phyloP scores from a whole-genome alignment of 495 filamentous ascomycete genomes.

The Melanomma pulvis-pyrius region DNA sequence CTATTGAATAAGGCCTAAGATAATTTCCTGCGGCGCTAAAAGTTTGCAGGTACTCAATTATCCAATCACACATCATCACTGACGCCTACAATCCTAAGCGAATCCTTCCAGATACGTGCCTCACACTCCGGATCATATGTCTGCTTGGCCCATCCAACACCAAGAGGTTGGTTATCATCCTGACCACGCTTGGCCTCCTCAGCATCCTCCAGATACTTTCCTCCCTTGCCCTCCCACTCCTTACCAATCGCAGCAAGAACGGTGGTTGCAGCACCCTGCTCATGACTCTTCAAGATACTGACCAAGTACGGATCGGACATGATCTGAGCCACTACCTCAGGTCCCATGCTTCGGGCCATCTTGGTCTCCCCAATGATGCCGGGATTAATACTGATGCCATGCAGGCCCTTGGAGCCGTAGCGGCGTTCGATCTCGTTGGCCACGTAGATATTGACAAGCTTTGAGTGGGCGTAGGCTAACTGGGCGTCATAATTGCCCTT shows the following conservation, averaged over 20 bases:
- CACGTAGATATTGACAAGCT: slow-evolving; percentile 40
- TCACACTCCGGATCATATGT: not conserved
- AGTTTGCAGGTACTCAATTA: no score
- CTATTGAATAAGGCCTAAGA: no score
- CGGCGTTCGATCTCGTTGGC: slow-evolving; percentile 41
- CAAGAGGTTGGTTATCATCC: not conserved
- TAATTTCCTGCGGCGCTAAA: no score
- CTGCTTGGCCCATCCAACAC: not conserved
- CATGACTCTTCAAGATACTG: slow-evolving; percentile 5
- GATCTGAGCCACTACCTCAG: slow-evolving; percentile 27
- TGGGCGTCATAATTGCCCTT: slow-evolving; percentile 48
- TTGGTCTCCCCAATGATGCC: slow-evolving; percentile 23
- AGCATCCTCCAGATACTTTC: slow-evolving; percentile 45
- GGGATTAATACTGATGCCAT: slow-evolving; percentile 12
- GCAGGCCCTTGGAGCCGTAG: slow-evolving; percentile 30
- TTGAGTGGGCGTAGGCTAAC: slow-evolving; percentile 38
- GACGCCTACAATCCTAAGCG: not conserved
- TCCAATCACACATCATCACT: no score
- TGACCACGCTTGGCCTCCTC: slow-evolving; percentile 11
- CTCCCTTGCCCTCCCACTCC: slow-evolving; percentile 46
- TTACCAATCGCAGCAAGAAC: slow-evolving; percentile 46
- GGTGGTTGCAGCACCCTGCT: slow-evolving; percentile 47
- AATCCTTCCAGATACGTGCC: not conserved
- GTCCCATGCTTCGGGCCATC: slow-evolving; percentile 2
- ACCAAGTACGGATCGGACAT: slow-evolving; percentile 9